Base-by-base conservation (phyloP, 2,329 filamentous ascomycete genomes). In the Ampelomyces quisqualis region DNA sequence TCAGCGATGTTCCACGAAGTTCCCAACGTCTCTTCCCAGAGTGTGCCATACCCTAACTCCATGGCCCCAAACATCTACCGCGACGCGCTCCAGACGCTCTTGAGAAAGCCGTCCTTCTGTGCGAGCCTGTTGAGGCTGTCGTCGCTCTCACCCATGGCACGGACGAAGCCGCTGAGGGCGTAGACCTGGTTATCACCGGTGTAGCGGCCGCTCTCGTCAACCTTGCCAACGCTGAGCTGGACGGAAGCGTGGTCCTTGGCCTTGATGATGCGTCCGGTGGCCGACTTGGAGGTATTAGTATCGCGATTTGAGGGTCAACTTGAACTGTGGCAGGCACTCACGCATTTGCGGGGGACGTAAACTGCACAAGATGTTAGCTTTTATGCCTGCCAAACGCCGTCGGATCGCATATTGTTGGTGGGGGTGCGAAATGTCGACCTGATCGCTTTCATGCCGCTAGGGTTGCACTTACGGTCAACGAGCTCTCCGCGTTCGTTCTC, bases 401-500 rank as follows among this genome's bases (percentile, higher is more conserved):
- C 26, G 24, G 36, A 14, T 45, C 85, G 77, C 85, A 95, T 89
- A 95, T 34, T 28, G n/a, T n/a, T 27, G 22, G 33, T 24, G 34
- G 29, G 22, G 27, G 3, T 20, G 33, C 23, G 28, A 20, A 30
- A 18, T 17, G 23, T 27, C 34, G 18, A n/a, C 11, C 14, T 38
- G 18, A 31, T 28, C 9, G n/a, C 11, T 9, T 11, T 24, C 15
- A n/a, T 21, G 10, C 21, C 22, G 32, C 13, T 24, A 33, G 34
- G 46, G 35, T 21, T n/a, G 32, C 33, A 36, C 55, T 53, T 55
- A 58, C 55, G 90, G 80, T 97, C 91, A 76, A 97, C 93, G 79
- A 96, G 90, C 78, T 97, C 90, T 80, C 91, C 91, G 80, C 90
- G 90, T 82, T 97, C 93, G 90, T 98, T 98, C 84, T 98, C 93